Base-by-base conservation (phyloP, 305 asterid genomes). In the Rubia peregrina region DNA sequence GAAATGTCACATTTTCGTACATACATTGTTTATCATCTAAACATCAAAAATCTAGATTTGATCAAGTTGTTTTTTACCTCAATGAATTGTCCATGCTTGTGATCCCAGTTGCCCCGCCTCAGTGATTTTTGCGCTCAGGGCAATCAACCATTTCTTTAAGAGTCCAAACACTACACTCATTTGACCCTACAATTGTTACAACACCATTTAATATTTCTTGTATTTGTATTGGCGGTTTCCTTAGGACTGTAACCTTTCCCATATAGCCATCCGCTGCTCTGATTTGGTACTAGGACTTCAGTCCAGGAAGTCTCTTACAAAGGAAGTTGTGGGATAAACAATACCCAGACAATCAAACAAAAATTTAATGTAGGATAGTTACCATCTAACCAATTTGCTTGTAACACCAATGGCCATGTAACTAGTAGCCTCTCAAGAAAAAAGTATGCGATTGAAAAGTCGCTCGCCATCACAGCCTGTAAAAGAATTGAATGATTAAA, bases 71-170 rank as follows among this genome's bases (percentile, higher is more conserved):
- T 9, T 78, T 72, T 72, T 71, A 95, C 99, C 99, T 95, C 10
- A 98, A 95, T 72, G 88, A 95, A 73, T 90, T 88, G 83, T 95
- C 91, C 99, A 95, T 95, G 79, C 91, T 95, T 71, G 99, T 95
- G 76, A 98, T 95, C 75, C 99, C 99, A 3, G 99, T 95, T 43
- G 99, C 98, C 82, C 99, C 82, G 86, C 87, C 81, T 24, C 48
- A 90, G 75, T 9, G 99, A 95, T 77, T 98, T 98, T 81, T 87
- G 26, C 26, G 93, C 83, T 95, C 99, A 62, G 91, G 80, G 82
- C 98, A 95, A 72, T 88, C 92, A 7, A 88, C 84, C 99, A 95
- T 95, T 85, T 95, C 99, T 83, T 88, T 85, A 42, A 95, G 89
- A 51, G 97, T 81, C 63, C 80, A 87, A 55, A 95, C 91, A 68